Evolutionary conservation across 257 asterid genomes (phyloP).

Genomic region (Fraxinus cuspidata): DNA sequence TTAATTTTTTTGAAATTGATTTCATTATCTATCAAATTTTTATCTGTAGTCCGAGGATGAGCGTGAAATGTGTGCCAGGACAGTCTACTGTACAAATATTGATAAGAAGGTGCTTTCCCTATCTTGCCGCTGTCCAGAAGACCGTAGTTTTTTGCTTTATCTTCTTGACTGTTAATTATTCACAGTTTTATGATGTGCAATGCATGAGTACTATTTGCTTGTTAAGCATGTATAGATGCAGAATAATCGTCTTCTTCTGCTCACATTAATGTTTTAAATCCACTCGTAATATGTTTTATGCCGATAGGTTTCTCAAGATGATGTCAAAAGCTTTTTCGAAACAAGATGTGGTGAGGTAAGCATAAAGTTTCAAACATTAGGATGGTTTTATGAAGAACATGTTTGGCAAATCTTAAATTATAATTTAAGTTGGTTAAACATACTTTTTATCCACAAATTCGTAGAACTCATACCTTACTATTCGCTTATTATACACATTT

Average conservation of each 20-base stretch:
- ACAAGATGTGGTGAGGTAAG: conserved; percentile 87
- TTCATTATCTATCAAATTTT: conserved; percentile 11
- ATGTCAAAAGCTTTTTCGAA: conserved; percentile 86
- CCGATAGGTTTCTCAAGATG: conserved; percentile 71
- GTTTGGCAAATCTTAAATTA: too few relatives aligned
- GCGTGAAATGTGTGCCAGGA: conserved; percentile 97
- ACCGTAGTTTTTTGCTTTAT: not conserved
- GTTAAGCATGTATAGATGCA: not conserved
- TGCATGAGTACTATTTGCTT: not conserved
- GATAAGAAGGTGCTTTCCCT: conserved; percentile 68
- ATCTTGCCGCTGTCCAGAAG: conserved; percentile 1
- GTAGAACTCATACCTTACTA: too few relatives aligned
- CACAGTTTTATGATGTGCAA: not conserved
- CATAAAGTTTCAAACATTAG: conserved; percentile 2
- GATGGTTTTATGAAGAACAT: conserved; percentile 4
- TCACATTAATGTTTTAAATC: conserved; percentile 5
- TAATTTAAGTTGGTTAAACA: too few relatives aligned
- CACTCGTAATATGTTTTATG: conserved; percentile 1
- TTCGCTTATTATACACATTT: too few relatives aligned
- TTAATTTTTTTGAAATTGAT: not conserved
- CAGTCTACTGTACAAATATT: conserved; percentile 93
- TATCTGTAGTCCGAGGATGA: conserved; percentile 81
- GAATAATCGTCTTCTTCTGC: not conserved
- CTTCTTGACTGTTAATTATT: not conserved
- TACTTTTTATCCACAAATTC: too few relatives aligned